A percentile compares a stretch with the other conserved stretches of the same genome.
Evolutionary conservation across 2,329 filamentous ascomycete genomes (phyloP).

Genomic region (Aspergillus tubingensis): DNA sequence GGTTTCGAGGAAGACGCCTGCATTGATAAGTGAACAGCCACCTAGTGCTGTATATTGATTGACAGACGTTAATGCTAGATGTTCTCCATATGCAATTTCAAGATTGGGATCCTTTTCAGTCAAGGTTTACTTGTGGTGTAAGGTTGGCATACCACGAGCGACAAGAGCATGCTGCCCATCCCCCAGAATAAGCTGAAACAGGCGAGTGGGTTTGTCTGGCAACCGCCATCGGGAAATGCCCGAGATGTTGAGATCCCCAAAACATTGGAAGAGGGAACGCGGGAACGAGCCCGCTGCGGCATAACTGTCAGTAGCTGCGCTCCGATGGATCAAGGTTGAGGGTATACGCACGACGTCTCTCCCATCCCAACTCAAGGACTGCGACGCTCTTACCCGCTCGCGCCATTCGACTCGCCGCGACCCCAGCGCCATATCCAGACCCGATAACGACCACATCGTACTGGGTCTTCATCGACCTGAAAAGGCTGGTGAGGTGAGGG

Average conservation of each 20-base stretch:
- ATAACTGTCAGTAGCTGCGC: not conserved
- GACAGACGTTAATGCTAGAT: not conserved
- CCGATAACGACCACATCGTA: conserved; percentile 70
- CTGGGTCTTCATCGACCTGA: not conserved
- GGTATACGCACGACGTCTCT: conserved; percentile 57
- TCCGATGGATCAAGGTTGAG: not conserved
- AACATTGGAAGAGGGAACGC: conserved; percentile 10
- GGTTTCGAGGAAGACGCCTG: conserved; percentile 65
- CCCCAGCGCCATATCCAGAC: conserved; percentile 67
- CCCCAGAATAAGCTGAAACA: conserved; percentile 65
- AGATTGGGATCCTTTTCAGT: no score
- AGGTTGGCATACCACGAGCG: conserved; percentile 53
- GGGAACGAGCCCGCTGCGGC: conserved; percentile 18
- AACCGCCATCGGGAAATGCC: conserved; percentile 13
- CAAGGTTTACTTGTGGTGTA: not conserved
- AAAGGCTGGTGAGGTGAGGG: not conserved
- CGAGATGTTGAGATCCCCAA: conserved; percentile 14
- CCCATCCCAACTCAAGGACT: conserved; percentile 64
- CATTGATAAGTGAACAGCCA: conserved; percentile 65
- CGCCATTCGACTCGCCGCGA: conserved; percentile 66
- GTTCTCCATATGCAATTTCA: not conserved
- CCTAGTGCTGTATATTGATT: conserved; percentile 53
- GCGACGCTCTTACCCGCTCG: conserved; percentile 63
- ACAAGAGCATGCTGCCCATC: conserved; percentile 65
- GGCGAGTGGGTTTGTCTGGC: conserved; percentile 57